These are phyloP conservation scores for Mycena olivaceomarginata DNA, from an alignment of 768 basidiomycete species.

Conservation along the genomic window DNA sequence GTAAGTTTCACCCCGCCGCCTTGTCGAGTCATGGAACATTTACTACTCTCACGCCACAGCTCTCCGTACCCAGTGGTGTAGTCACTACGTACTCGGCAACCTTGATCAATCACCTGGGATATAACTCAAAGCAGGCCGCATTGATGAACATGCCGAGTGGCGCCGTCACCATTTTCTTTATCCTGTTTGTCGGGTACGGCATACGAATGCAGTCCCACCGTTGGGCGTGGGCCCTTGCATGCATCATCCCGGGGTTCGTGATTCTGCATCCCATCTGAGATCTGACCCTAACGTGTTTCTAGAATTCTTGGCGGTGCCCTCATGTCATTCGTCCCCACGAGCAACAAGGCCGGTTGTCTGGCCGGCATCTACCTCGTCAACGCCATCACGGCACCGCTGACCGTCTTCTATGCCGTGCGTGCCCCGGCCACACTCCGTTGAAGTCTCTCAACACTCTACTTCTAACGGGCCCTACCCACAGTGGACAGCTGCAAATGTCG, in stretches of 20 bases:
- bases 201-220: neutral
- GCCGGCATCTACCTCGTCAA: too few species aligned
- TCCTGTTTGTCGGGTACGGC: slow-evolving; percentile 21
- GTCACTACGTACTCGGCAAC: slow-evolving; percentile 32
- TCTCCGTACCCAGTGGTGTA: slow-evolving; percentile 17
- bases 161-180: slow-evolving; percentile 17
- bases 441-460: slow-evolving; percentile 11
- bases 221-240: slow-evolving; percentile 6
- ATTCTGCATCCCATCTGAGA: too few species aligned
- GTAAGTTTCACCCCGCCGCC: slow-evolving; percentile 5
- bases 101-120: slow-evolving; percentile 36
- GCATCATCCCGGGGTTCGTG: too few species aligned
- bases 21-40: neutral
- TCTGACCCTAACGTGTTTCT: too few species aligned
- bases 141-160: slow-evolving; percentile 38
- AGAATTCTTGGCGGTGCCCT: too few species aligned
- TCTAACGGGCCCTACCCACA: slow-evolving; percentile 17
- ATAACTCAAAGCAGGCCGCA: slow-evolving; percentile 7
- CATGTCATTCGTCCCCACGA: too few species aligned
- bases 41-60: neutral
- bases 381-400: too few species aligned
- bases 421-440: neutral
- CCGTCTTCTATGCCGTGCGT: slow-evolving; percentile 7
- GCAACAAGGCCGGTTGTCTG: too few species aligned
- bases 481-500: slow-evolving; percentile 19